Evolutionary conservation across 2,329 filamentous ascomycete genomes (phyloP), one percentile per base, ranked within the genome.

Genomic region (Aureobasidium sp.): DNA sequence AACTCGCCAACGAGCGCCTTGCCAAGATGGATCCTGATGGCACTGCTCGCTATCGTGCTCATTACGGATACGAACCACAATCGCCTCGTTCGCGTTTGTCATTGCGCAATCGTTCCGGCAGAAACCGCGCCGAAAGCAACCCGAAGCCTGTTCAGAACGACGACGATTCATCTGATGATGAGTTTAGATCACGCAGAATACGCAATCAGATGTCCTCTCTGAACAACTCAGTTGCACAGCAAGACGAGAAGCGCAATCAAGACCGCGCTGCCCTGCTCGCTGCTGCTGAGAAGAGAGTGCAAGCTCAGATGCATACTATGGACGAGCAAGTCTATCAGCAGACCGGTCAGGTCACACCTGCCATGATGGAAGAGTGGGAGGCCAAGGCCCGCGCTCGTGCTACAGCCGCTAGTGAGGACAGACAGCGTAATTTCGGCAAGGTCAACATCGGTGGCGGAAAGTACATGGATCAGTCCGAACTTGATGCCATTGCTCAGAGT

Each of bases 221-320:
- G 70, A 88, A 86, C 51, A 85, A 79, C 66, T 84, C 84, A 63
- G 68, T 91, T 10, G 83, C 83, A 1, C 80, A 87, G 65, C 83
- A 91, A 1, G 89, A 94, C 68, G 84, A 87, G 69, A 93, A 93
- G 74, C 83, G 89, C 46, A 81, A 87, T 63, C 81, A 84, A 47
- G 92, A 96, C 68, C 87, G 90, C 13, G 87, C 89, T 61, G 80
- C 83, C 1, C 78, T 97, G 1, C 79, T 96, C 66, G 88, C 88
- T 10, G 86, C 86, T 3, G 93, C 93, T 1, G 89, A 92, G 70
- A 86, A 88, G 48, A 96, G 96, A 67, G 93, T 97, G n/a, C 85
- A 87, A 66, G 86, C 86, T 23, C 85, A 84, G 46, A 82, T 97
- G 67, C 85, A 89, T 64, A 84, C 82, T 44, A 91, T 97, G 80